Conservation (phyloP, 2,329 filamentous ascomycete genomes). For the Calonectria honghensis region DNA sequence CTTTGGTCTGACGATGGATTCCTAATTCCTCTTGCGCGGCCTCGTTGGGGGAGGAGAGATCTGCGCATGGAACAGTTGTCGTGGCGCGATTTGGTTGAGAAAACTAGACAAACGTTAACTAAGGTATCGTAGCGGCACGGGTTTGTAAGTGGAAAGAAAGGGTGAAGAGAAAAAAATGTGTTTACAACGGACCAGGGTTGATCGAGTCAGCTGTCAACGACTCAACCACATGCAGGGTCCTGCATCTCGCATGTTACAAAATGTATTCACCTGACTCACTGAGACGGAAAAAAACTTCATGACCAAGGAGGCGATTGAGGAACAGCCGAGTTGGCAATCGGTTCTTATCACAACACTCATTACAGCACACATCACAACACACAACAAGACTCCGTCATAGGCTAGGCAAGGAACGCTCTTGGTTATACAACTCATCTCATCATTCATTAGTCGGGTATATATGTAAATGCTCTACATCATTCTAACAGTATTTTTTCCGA, state of each 20-base stretch:
- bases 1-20: background rate
- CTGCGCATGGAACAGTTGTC: background rate
- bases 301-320: background rate
- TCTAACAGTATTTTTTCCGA: constrained; percentile 35
- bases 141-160: background rate
- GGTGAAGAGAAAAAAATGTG: background rate
- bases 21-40: background rate
- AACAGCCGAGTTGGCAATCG: background rate
- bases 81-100: background rate
- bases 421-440: constrained; percentile 22
- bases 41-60: background rate
- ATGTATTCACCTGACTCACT: background rate
- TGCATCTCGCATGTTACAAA: background rate
- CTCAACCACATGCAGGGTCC: background rate
- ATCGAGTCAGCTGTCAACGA: constrained; percentile 6
- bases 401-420: background rate
- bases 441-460: constrained; percentile 28
- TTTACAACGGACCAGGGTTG: background rate
- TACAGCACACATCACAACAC: no score
- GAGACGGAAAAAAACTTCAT: background rate
- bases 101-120: background rate
- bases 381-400: background rate
- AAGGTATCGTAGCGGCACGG: background rate
- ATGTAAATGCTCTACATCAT: constrained; percentile 31
- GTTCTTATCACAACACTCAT: background rate